phyloP scores from a whole-genome alignment of 2,329 filamentous ascomycete genomes.

The Neoarthrinium moseri region DNA sequence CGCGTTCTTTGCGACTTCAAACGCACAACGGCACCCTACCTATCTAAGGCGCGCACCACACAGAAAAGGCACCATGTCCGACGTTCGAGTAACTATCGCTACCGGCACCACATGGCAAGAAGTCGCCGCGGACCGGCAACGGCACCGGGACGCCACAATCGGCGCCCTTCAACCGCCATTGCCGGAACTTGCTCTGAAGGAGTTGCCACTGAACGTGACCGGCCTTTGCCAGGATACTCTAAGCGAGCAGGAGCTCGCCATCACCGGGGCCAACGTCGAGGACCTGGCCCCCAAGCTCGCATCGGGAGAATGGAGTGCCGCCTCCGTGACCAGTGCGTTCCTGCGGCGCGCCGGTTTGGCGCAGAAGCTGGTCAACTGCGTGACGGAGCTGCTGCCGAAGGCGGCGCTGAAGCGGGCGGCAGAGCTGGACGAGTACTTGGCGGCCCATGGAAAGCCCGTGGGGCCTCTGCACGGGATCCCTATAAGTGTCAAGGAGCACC shows the following conservation, averaged over 20 bases:
- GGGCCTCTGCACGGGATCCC: slow-evolving; percentile 28
- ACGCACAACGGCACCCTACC: too few relatives aligned
- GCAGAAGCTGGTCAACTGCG: slow-evolving; percentile 32
- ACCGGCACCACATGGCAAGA: slow-evolving; percentile 41
- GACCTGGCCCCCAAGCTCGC: too few relatives aligned
- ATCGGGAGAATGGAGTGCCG: too few relatives aligned
- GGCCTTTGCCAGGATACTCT: slow-evolving; percentile 44
- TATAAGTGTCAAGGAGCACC: slow-evolving; percentile 52
- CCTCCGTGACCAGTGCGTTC: slow-evolving; percentile 54
- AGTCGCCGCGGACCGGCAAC: slow-evolving; percentile 42
- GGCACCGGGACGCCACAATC: slow-evolving; percentile 44
- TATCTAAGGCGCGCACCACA: too few relatives aligned
- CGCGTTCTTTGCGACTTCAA: too few relatives aligned
- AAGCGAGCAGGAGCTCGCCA: slow-evolving; percentile 42
- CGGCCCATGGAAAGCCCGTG: slow-evolving; percentile 16
- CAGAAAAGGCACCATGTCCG: slow-evolving; percentile 20
- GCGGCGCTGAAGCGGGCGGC: slow-evolving; percentile 20
- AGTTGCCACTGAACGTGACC: slow-evolving; percentile 43
- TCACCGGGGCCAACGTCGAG: slow-evolving; percentile 45
- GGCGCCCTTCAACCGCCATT: slow-evolving; percentile 36
- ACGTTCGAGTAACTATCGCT: slow-evolving; percentile 19
- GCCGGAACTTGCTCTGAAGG: slow-evolving; percentile 28
- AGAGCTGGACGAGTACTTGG: slow-evolving; percentile 21
- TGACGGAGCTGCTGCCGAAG: slow-evolving; percentile 23
- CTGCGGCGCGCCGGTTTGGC: slow-evolving; percentile 53